Percentiles rank a stretch among this genome's conserved stretches.
Conservation (phyloP, 306 rosid genomes). For the Vigna reflexopilosa region DNA sequence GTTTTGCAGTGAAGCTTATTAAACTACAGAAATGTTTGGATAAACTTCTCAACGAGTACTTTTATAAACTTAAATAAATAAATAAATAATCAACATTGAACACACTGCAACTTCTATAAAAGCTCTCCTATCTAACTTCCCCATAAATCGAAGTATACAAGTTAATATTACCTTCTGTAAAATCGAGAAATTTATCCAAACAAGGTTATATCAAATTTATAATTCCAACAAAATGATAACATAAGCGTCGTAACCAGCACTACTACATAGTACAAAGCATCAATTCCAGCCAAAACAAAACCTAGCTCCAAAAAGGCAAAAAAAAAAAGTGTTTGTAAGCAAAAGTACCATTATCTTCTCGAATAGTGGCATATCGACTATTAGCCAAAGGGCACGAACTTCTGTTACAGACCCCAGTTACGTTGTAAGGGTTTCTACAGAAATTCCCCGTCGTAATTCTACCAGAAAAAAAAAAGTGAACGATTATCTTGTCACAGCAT, state of each 20-base stretch:
- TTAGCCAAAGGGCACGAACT: constrained; percentile 95
- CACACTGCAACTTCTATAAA: no score
- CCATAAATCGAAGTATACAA: no score
- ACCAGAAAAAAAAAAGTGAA: constrained; percentile 1
- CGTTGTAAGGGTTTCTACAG: constrained; percentile 88
- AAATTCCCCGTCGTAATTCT: constrained; percentile 79
- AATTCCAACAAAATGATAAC: no score
- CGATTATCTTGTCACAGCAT: background rate
- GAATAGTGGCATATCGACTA: constrained; percentile 94
- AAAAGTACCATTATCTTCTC: constrained; percentile 78
- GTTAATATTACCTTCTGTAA: no score
- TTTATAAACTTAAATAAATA: no score
- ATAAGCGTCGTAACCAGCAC: no score
- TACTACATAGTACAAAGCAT: no score
- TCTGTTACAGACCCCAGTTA: constrained; percentile 89
- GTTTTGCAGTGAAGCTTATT: background rate
- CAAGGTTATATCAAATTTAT: no score
- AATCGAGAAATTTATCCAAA: no score
- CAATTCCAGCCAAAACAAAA: background rate
- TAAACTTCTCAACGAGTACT: no score
- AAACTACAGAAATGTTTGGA: background rate
- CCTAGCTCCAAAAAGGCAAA: background rate
- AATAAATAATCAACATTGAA: no score
- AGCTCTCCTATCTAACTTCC: no score
- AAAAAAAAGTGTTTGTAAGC: background rate